Percentiles rank a stretch among this genome's conserved stretches.
phyloP scores from a whole-genome alignment of 2,329 filamentous ascomycete genomes.

The Didymella pinodella region DNA sequence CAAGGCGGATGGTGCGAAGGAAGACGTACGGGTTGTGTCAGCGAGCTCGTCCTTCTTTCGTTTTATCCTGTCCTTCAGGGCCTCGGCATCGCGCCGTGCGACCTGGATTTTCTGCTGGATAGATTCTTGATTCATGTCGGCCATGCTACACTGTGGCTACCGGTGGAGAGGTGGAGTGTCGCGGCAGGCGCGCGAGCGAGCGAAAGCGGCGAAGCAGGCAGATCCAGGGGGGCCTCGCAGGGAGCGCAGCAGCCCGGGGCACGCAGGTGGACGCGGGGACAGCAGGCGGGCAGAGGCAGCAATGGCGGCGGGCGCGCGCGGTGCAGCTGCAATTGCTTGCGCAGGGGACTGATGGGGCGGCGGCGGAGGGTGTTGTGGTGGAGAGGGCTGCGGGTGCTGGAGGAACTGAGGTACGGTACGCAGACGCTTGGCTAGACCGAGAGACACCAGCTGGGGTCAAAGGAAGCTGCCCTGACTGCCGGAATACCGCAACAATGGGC shows the following conservation, averaged over 20 bases:
- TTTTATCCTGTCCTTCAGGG: constrained; percentile 98
- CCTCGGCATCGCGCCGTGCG: constrained; percentile 96
- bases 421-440: constrained; percentile 44
- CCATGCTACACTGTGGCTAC: constrained; percentile 45
- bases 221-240: constrained; percentile 48
- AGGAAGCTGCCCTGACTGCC: constrained; percentile 23
- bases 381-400: constrained; percentile 32
- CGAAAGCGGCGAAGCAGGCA: constrained; percentile 30
- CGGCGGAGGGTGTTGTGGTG: constrained; percentile 21
- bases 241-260: constrained; percentile 39
- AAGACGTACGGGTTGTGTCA: constrained; percentile 88
- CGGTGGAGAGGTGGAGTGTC: constrained; percentile 19
- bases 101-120: constrained; percentile 79
- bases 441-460: constrained; percentile 36
- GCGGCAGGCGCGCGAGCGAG: constrained; percentile 31
- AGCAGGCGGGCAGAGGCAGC: constrained; percentile 20
- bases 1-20: background rate
- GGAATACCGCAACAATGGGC: constrained; percentile 21
- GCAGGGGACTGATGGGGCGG: constrained; percentile 16
- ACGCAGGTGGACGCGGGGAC: constrained; percentile 27
- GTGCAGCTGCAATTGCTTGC: constrained; percentile 33
- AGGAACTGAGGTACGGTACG: constrained; percentile 45
- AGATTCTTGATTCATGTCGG: constrained; percentile 60
- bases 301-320: constrained; percentile 27
- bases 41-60: constrained; percentile 99